Evolutionary conservation across 1,284 basidiomycete species (phyloP).

Genomic region (Sanghuangporus weigelae): DNA sequence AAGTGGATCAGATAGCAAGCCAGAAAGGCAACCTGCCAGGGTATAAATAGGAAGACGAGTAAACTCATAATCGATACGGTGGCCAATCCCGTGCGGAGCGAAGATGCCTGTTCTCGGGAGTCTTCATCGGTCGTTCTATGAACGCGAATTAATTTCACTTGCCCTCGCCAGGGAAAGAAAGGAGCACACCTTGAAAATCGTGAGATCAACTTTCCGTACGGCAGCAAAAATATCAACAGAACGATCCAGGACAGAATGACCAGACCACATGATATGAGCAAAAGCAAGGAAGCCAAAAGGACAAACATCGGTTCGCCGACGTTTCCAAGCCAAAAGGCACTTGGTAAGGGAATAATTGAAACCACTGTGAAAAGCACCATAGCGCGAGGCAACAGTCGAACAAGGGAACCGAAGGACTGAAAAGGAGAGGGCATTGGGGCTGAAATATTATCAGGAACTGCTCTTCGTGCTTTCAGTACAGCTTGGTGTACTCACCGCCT

Average conservation of each 20-base stretch:
- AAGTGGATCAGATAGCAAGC: slow-evolving; percentile 77
- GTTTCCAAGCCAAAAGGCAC: slow-evolving; percentile 52
- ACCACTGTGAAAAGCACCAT: slow-evolving; percentile 38
- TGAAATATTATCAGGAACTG: slow-evolving; percentile 21
- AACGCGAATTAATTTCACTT: not conserved
- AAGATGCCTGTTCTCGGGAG: slow-evolving; percentile 31
- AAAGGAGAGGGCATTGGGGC: slow-evolving; percentile 41
- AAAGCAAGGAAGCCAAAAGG: slow-evolving; percentile 47
- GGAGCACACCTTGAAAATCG: slow-evolving; percentile 17
- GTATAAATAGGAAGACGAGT: slow-evolving; percentile 69
- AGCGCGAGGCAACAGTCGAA: slow-evolving; percentile 36
- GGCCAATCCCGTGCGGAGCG: slow-evolving; percentile 43
- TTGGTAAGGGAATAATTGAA: slow-evolving; percentile 54
- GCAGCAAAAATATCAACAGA: slow-evolving; percentile 39
- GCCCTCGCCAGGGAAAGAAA: slow-evolving; percentile 12
- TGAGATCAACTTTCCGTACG: slow-evolving; percentile 32
- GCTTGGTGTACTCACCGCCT: slow-evolving; percentile 21
- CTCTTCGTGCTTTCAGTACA: not conserved
- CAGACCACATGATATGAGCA: slow-evolving; percentile 54
- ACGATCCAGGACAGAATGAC: slow-evolving; percentile 56
- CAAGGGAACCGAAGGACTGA: slow-evolving; percentile 43
- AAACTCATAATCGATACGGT: slow-evolving; percentile 61
- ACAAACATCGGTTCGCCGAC: slow-evolving; percentile 44
- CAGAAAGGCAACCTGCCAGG: slow-evolving; percentile 88
- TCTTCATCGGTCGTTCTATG: slow-evolving; percentile 22